phyloP scores from a whole-genome alignment of 1,139 yeast species.

The Blastobotrys malaysiensis region DNA sequence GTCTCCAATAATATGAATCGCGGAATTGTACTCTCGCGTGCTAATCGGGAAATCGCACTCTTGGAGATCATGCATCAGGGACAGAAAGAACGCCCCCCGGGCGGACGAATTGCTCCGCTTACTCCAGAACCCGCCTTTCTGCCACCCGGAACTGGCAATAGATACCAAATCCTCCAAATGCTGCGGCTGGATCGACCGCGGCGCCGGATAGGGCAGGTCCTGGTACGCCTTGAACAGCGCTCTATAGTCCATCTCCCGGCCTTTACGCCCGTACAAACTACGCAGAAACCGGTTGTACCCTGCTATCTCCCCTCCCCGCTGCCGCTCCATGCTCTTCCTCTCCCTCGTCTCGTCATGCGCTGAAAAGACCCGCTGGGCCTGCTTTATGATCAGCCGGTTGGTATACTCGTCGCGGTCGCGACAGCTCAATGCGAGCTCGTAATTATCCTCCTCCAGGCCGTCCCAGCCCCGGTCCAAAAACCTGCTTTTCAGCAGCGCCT shows the following conservation, averaged over 20 bases:
- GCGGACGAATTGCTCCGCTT: not conserved
- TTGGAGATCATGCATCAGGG: constrained; percentile 17
- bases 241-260: constrained; percentile 9
- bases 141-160: not conserved
- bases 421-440: not conserved
- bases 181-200: constrained; percentile 33
- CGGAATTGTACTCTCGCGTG: constrained; percentile 19
- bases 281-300: constrained; percentile 32
- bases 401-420: not conserved
- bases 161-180: constrained; percentile 40
- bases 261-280: constrained; percentile 29
- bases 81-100: constrained; percentile 10
- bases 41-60: constrained; percentile 25
- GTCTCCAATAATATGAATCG: constrained; percentile 12
- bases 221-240: constrained; percentile 35
- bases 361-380: constrained; percentile 1
- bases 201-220: constrained; percentile 33
- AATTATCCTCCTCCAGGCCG: not conserved
- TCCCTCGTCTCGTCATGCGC: not conserved
- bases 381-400: not conserved
- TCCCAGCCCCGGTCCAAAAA: not conserved
- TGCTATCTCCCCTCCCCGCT: not conserved
- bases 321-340: not conserved
- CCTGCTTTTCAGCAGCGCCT: constrained; percentile 2
- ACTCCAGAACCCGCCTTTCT: not conserved